Conservation (phyloP, 768 basidiomycete genomes). For the Termitomyces sp. region DNA sequence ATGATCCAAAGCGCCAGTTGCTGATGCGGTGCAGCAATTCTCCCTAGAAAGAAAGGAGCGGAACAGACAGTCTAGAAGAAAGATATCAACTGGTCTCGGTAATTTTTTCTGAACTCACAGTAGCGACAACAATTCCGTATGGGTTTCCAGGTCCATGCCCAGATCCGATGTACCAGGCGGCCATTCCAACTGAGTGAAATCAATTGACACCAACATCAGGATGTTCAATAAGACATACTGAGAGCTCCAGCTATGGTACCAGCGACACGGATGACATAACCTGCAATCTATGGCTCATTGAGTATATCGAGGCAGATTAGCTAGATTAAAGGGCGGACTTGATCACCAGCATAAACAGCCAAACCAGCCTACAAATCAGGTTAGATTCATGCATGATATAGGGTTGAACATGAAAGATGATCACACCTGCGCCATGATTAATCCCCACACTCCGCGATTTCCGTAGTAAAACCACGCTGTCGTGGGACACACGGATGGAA, state of each 20-base stretch:
- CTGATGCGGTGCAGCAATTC: constrained; percentile 30
- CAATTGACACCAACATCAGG: background rate
- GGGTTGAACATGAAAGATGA: no score
- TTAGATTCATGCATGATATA: background rate
- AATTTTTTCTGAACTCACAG: constrained; percentile 23
- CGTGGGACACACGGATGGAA: constrained; percentile 33
- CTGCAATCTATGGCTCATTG: constrained; percentile 24
- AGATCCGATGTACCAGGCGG: constrained; percentile 42
- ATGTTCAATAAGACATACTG: constrained; percentile 19
- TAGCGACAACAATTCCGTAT: constrained; percentile 39
- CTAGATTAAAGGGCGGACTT: constrained; percentile 21
- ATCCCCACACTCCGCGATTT: constrained; percentile 41
- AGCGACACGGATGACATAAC: constrained; percentile 29
- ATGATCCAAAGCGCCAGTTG: constrained; percentile 37
- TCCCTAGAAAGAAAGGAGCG: constrained; percentile 33
- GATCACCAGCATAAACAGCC: constrained; percentile 42
- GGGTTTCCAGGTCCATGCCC: constrained; percentile 36
- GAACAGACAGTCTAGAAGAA: constrained; percentile 27
- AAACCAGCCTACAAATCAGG: constrained; percentile 26
- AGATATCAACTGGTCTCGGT: background rate
- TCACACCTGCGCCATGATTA: constrained; percentile 42
- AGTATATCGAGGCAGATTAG: background rate
- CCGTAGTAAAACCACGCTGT: constrained; percentile 42
- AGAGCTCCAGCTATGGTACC: constrained; percentile 35
- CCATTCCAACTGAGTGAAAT: constrained; percentile 31